Base-by-base conservation (phyloP, 2,329 filamentous ascomycete species). In the Bipolaris gigantea region DNA sequence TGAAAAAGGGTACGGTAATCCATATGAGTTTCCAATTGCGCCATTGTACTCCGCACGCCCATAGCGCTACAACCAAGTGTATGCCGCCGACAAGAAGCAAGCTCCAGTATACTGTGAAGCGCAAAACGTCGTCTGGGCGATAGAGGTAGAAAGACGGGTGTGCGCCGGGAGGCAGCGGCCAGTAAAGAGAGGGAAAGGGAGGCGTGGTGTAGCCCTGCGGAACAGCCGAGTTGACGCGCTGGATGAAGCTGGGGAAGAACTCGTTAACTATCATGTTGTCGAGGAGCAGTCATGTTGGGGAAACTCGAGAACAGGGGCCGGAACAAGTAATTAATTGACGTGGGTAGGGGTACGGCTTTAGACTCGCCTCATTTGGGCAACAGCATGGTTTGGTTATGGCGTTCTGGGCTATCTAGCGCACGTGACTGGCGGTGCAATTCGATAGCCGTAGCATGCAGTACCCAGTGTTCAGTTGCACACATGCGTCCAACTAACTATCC, bases 81-180 rank as follows among this genome's bases (percentile, higher is more conserved):
- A 92, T 89, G 18, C 85, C 80, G 32, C 83, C 85, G 65, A 89
- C 93, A 62, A 91, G 84, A 27, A 96, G 85, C 34, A 95, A 76
- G 0, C 91, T 96, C 92, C 92, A 97, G 70, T 87, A 83, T 15
- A 94, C 76, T 1, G 91, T 96, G 74, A 94, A 96, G 60, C 88
- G 87, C 87, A 90, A 93, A 50, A 95, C 89, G 69, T 96, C 90
- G 55, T 76, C 72, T 2, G 90, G 81, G 67, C 88, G 82, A 78
- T 90, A 93, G 63, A 96, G 85, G 65, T 87, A 87, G 58, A 77
- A 76, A 32, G 81, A 76, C 34, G 84, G 83, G 55, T 82, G 81
- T 40, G 82, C 77, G 54, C 73, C 73, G 11, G 86, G 79, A 21
- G 82, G 80, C 41, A 86, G 77, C 32, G 88, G 86, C 83, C 90